phyloP scores from a whole-genome alignment of 2,329 filamentous ascomycete genomes.

The Sclerotiophoma versabilis region DNA sequence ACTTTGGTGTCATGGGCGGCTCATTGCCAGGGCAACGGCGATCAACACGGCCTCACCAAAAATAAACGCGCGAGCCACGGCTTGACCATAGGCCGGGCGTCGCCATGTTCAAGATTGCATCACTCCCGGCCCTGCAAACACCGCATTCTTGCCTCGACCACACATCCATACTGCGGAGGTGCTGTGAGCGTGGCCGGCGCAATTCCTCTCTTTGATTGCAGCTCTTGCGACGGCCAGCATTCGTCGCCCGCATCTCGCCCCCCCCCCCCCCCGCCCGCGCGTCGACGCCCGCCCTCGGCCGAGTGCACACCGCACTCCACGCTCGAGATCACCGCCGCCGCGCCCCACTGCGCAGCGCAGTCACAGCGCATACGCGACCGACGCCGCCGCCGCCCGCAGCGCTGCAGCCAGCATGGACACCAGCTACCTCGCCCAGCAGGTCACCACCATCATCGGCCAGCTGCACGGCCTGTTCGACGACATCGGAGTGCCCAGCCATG shows the following conservation, averaged over 20 bases:
- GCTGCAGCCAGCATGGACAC: constrained; percentile 73
- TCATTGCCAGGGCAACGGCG: constrained; percentile 9
- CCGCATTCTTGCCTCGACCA: constrained; percentile 11
- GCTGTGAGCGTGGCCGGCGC: constrained; percentile 13
- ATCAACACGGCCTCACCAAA: constrained; percentile 15
- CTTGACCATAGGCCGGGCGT: constrained; percentile 5
- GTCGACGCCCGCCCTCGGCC: constrained; percentile 8
- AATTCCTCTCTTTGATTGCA: constrained; percentile 18
- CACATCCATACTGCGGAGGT: constrained; percentile 8
- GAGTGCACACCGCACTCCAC: constrained; percentile 11
- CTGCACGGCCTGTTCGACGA: constrained; percentile 96
- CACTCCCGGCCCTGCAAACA: constrained; percentile 10
- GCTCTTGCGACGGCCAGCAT: constrained; percentile 16
- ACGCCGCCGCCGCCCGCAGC: constrained; percentile 43
- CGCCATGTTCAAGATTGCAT: constrained; percentile 17
- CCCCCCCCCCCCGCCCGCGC: constrained; percentile 1
- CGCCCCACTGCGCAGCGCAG: constrained; percentile 30
- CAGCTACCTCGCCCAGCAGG: constrained; percentile 91
- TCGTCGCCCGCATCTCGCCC: constrained; percentile 8
- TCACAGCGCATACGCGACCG: constrained; percentile 45
- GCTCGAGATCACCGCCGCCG: constrained; percentile 32
- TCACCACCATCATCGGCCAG: constrained; percentile 91
- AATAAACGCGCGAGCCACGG: constrained; percentile 13
- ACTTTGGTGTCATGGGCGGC: constrained; percentile 9
- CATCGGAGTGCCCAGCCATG: constrained; percentile 92